phyloP scores from a whole-genome alignment of 768 basidiomycete species.

The Boletus pseudo-olivaceus region DNA sequence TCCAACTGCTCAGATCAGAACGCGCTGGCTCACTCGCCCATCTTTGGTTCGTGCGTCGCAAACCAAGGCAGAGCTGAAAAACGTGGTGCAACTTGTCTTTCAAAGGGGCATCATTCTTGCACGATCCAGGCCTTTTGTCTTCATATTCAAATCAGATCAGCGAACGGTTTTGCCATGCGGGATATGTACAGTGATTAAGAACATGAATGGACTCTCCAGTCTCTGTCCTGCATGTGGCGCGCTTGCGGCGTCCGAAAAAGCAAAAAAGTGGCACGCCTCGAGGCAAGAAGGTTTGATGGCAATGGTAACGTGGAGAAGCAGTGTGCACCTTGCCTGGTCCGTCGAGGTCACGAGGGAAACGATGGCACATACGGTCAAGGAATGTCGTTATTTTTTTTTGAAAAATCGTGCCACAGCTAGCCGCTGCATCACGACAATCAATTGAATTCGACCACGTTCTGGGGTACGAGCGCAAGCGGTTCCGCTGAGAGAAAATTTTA shows the following conservation, averaged over 20 bases:
- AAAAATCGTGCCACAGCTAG: not conserved
- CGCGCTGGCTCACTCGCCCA: conserved; percentile 7
- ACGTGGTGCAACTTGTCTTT: not conserved
- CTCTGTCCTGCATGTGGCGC: conserved; percentile 17
- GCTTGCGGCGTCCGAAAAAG: conserved; percentile 9
- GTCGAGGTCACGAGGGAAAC: conserved; percentile 15
- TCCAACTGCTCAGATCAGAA: not conserved
- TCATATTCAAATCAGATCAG: conserved; percentile 14
- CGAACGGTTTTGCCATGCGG: conserved; percentile 9
- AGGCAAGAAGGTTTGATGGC: conserved; percentile 30
- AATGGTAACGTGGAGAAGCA: conserved; percentile 1
- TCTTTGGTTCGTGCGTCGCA: not conserved
- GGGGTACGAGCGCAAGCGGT: conserved; percentile 24
- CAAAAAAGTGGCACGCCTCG: conserved; percentile 20
- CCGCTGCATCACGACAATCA: conserved; percentile 9
- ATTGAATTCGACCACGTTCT: conserved; percentile 22
- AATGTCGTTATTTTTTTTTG: conserved; percentile 2
- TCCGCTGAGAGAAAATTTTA: conserved; percentile 9
- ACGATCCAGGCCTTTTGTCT: not conserved
- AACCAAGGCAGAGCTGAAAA: not conserved
- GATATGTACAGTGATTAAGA: not conserved
- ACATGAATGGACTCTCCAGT: not conserved
- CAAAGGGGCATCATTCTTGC: not conserved
- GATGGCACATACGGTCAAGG: conserved; percentile 9
- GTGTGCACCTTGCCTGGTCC: conserved; percentile 1